Evolutionary conservation across 1,284 basidiomycete species (phyloP).

Genomic region (Rugosomyces carneus): DNA sequence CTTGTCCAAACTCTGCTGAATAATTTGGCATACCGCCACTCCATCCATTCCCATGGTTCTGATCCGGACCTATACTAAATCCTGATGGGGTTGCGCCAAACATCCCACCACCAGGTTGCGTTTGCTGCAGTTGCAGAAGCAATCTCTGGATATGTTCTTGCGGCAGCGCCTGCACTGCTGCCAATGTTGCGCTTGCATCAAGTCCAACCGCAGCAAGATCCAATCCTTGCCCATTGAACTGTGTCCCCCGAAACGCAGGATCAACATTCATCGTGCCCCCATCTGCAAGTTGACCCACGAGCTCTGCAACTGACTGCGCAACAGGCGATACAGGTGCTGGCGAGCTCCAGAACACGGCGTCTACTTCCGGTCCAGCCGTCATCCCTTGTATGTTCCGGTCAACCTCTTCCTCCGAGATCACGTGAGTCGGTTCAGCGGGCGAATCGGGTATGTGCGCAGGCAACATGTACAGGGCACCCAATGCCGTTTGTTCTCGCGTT

Average conservation of each 20-base stretch:
- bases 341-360: slow-evolving; percentile 56
- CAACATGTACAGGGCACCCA: slow-evolving; percentile 67
- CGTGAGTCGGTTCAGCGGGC: slow-evolving; percentile 59
- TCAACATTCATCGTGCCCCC: slow-evolving; percentile 27
- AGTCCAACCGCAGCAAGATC: slow-evolving; percentile 28
- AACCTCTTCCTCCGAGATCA: slow-evolving; percentile 61
- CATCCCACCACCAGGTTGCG: slow-evolving; percentile 39
- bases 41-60: slow-evolving; percentile 12
- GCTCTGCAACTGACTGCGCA: slow-evolving; percentile 53
- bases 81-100: slow-evolving; percentile 14
- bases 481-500: slow-evolving; percentile 68
- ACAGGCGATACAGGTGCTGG: slow-evolving; percentile 29
- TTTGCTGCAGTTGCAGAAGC: slow-evolving; percentile 46
- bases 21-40: slow-evolving; percentile 11
- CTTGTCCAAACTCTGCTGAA: slow-evolving; percentile 29
- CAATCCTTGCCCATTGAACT: slow-evolving; percentile 25
- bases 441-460: slow-evolving; percentile 65
- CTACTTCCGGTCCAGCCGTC: slow-evolving; percentile 62
- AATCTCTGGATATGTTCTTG: slow-evolving; percentile 61
- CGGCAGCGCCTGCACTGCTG: slow-evolving; percentile 36
- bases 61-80: slow-evolving; percentile 22
- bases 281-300: slow-evolving; percentile 58
- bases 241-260: slow-evolving; percentile 19
- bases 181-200: slow-evolving; percentile 33
- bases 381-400: slow-evolving; percentile 58